Evolutionary conservation across 345 rosid species (phyloP), one percentile per base, ranked within the genome.

Genomic region (Stellera chamaejasme): DNA sequence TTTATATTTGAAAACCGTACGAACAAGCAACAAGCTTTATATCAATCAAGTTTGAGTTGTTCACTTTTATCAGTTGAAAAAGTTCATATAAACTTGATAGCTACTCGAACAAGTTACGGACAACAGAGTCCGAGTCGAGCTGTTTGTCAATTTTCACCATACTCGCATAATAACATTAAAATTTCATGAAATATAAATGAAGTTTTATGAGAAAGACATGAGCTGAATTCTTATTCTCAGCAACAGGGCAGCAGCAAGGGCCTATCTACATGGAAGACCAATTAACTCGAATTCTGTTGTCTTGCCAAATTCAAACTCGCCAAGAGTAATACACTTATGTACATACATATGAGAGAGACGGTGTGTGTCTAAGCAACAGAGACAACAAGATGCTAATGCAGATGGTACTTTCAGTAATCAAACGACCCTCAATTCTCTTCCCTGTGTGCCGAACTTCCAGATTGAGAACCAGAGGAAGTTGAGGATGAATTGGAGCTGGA

Each of bases 401-500:
- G 49, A 50, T 7, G 39, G 5, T 32, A 32, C 39, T 32, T 19
- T 32, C 45, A 41, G 49, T 62, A 19, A 15, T 7, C 11, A 43
- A 43, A 41, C 58, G 39, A 43, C 14, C 63, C 59, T 76, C 79
- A 79, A 54, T 72, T 69, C 65, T 71, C 78, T 54, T 74, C 67
- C 6, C 56, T 57, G 60, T 54, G 71, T 28, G 83, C 66, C 56
- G 75, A 27, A 60, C 42, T 70, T 60, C 75, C 79, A 6, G 68
- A 48, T 15, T 61, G 58, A 45, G 70, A 63, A 50, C 59, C 64
- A 45, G 79, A 45, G 3, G 81, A 69, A 27, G 76, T 16, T 1
- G 83, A 69, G 32, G 75, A 52, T 19, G 76, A 65, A 68, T 75
- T 79, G 71, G 67, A 76, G 48, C 70, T 72, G 39, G 91, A 8